These are phyloP conservation scores for Penicillium sp. DNA, from an alignment of 2,329 filamentous ascomycete genomes.

Conservation along the genomic window DNA sequence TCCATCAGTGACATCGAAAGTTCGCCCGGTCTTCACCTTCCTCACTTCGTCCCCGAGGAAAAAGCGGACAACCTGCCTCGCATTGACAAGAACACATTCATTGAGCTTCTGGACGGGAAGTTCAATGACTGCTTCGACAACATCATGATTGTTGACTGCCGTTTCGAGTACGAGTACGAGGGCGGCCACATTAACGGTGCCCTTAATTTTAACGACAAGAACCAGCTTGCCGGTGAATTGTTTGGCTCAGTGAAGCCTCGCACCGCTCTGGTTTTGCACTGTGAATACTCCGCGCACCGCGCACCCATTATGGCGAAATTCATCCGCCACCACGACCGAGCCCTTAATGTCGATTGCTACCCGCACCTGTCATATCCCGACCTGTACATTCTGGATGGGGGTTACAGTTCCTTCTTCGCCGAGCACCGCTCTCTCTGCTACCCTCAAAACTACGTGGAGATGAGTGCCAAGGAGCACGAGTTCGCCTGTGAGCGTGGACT, in stretches of 20 bases:
- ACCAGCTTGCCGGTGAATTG: slow-evolving; percentile 71
- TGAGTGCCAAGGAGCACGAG: slow-evolving; percentile 88
- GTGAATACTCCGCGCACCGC: slow-evolving; percentile 95
- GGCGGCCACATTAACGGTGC: slow-evolving; percentile 92
- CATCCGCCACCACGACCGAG: slow-evolving; percentile 82
- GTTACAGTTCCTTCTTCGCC: slow-evolving; percentile 88
- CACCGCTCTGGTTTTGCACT: slow-evolving; percentile 87
- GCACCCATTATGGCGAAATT: slow-evolving; percentile 95
- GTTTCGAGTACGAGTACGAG: slow-evolving; percentile 98
- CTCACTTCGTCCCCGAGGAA: slow-evolving; percentile 76
- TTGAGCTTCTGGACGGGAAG: slow-evolving; percentile 82
- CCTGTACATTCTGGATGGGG: slow-evolving; percentile 93
- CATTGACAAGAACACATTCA: slow-evolving; percentile 74
- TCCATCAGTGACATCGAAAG: slow-evolving; percentile 83
- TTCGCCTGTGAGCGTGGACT: slow-evolving; percentile 91
- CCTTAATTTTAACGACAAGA: slow-evolving; percentile 96
- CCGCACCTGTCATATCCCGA: slow-evolving; percentile 91
- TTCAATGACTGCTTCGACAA: slow-evolving; percentile 72
- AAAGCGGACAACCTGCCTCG: slow-evolving; percentile 82
- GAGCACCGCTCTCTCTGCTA: slow-evolving; percentile 76
- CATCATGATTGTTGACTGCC: slow-evolving; percentile 87
- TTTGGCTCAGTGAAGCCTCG: slow-evolving; percentile 67
- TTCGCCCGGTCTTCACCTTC: slow-evolving; percentile 66
- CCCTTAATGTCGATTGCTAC: slow-evolving; percentile 78
- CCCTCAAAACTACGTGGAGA: slow-evolving; percentile 93